These are phyloP conservation scores for Monascus ruber DNA, from an alignment of 2,329 filamentous ascomycete species.

Conservation along the genomic window DNA sequence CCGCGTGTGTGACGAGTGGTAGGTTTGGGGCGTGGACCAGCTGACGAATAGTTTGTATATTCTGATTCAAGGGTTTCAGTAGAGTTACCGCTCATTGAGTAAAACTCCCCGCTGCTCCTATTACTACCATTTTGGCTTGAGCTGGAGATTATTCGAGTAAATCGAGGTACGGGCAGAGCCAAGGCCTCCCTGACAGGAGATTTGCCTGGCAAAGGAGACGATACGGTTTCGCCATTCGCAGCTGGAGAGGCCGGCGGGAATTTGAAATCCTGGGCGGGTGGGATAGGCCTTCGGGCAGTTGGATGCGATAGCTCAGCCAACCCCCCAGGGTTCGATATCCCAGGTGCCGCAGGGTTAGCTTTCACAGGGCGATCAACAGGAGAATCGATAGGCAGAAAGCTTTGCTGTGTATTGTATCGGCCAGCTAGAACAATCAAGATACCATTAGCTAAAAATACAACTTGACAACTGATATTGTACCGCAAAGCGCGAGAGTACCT, in stretches of 20 bases:
- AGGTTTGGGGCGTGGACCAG: constrained; percentile 41
- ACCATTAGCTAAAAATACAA: neutral
- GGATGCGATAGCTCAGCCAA: constrained; percentile 30
- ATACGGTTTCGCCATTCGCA: constrained; percentile 4
- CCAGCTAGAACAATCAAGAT: constrained; percentile 11
- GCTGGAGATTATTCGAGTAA: constrained; percentile 61
- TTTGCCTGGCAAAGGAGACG: constrained; percentile 7
- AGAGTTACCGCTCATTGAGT: constrained; percentile 88
- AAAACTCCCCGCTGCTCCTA: constrained; percentile 87
- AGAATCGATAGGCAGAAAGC: constrained; percentile 19
- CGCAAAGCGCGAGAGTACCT: constrained; percentile 18
- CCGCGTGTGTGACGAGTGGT: constrained; percentile 29
- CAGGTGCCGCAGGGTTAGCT: constrained; percentile 12
- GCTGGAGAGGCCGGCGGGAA: constrained; percentile 39
- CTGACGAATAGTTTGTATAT: constrained; percentile 46
- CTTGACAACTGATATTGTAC: neutral
- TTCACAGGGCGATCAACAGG: constrained; percentile 18
- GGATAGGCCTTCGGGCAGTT: constrained; percentile 25
- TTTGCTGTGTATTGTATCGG: constrained; percentile 11
- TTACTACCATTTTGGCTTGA: constrained; percentile 69
- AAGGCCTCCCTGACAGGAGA: constrained; percentile 13
- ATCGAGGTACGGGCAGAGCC: constrained; percentile 22
- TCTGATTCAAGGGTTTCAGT: constrained; percentile 88
- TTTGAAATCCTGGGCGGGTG: constrained; percentile 41
- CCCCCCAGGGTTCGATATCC: constrained; percentile 13